Percentiles rank a stretch among this genome's conserved stretches.
Evolutionary conservation across 129 eudicot genomes (phyloP).

Genomic region (Daucus carota): DH1_v3.0 NC_030386.2:40425001-40425500

Average conservation of each 20-base stretch:
- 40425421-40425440: neutral
- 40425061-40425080: conserved; percentile 39
- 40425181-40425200: neutral
- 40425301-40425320: neutral
- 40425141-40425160: conserved; percentile 10
- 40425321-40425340: neutral
- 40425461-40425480: neutral
- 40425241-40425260: neutral
- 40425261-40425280: too few relatives aligned
- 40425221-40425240: neutral
- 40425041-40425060: conserved; percentile 44
- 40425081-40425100: conserved; percentile 40
- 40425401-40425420: neutral
- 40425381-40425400: neutral
- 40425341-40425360: neutral
- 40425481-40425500: neutral
- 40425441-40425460: neutral
- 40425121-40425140: conserved; percentile 20
- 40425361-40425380: neutral
- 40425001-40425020: conserved; percentile 31
- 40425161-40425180: conserved; percentile 21
- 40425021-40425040: conserved; percentile 34
- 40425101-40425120: conserved; percentile 41
- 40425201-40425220: neutral
- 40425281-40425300: neutral